phyloP scores from a whole-genome alignment of 495 filamentous ascomycete species.

The Penicillium macrosclerotiorum region DNA sequence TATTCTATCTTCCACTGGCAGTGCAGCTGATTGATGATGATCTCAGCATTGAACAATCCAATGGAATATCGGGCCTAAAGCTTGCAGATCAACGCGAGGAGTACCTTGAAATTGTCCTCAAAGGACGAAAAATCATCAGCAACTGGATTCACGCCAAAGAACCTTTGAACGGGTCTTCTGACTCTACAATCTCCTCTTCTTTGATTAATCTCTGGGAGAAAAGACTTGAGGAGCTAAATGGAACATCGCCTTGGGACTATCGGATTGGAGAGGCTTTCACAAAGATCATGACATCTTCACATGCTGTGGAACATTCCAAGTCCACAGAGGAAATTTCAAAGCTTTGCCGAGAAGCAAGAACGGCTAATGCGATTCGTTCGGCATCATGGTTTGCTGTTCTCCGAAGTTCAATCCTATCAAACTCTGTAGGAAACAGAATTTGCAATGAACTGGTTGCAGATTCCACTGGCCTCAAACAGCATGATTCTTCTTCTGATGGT shows the following conservation, averaged over 20 bases:
- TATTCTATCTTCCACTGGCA: slow-evolving; percentile 51
- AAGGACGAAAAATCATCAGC: slow-evolving; percentile 54
- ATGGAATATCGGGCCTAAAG: slow-evolving; percentile 51
- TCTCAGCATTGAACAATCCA: slow-evolving; percentile 53
- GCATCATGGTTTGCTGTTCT: slow-evolving; percentile 40
- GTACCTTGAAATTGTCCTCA: slow-evolving; percentile 57
- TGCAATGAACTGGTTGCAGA: slow-evolving; percentile 62
- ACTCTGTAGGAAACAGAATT: slow-evolving; percentile 38
- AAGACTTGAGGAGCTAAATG: slow-evolving; percentile 30
- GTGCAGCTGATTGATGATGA: slow-evolving; percentile 64
- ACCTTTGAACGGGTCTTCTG: slow-evolving; percentile 7
- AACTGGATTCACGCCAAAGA: slow-evolving; percentile 39
- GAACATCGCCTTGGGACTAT: slow-evolving; percentile 35
- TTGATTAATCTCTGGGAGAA: slow-evolving; percentile 36
- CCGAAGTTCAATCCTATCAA: slow-evolving; percentile 34
- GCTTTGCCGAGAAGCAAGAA: slow-evolving; percentile 36
- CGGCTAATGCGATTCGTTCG: slow-evolving; percentile 38
- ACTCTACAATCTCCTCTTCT: slow-evolving; percentile 19
- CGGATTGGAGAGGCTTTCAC: slow-evolving; percentile 41
- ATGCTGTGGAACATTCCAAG: slow-evolving; percentile 21
- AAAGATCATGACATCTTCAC: slow-evolving; percentile 35
- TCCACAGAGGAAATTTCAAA: slow-evolving; percentile 33
- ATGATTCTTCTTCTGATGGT: slow-evolving; percentile 40
- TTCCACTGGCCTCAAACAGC: slow-evolving; percentile 51
- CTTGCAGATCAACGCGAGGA: slow-evolving; percentile 55